Base-by-base conservation (phyloP, 257 asterid genomes). In the Oldenlandia corymbosa region DNA sequence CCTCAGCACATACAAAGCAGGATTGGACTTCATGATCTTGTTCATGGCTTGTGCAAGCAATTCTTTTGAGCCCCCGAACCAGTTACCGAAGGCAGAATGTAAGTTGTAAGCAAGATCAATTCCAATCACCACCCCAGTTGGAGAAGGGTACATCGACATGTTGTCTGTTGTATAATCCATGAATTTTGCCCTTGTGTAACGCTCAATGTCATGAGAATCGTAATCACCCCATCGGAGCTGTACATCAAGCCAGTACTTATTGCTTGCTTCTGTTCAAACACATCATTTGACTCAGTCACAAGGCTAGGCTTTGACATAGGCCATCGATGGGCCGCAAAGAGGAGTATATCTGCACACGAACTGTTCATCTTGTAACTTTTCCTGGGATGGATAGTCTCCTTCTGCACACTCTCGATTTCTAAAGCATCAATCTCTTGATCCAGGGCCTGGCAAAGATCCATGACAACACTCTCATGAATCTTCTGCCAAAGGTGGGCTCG, bases 401-500 rank as follows among this genome's bases (percentile, higher is more conserved):
- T 93, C 82, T 93, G 99, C 58, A 93, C 99, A 68, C 97, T 93
- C 80, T 93, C 99, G 61, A 93, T 93, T 74, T 93, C 97, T 80
- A 93, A 71, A 0, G 97, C 99, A 71, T 93, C 99, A 73, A 93
- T 76, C 77, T 90, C 99, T 66, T 90, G 99, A 83, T 93, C 99
- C 76, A 93, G 74, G 78, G 87, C 99, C 84, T 93, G 99, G 88
- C 99, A 93, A 62, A 93, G 96, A 77, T 93, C 99, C 99, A 93
- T 93, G 64, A 93, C 99, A 64, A 93, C 99, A 78, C 97, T 93
- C 84, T 93, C 99, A 46, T 93, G 99, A 62, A 93, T 80, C 80
- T 93, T 93, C 83, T 90, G 99, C 99, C 99, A 90, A 84, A 93
- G 85, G 78, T 93, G 99, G 1, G 99, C 99, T 68, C 99, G 96